Evolutionary conservation across 2,329 filamentous ascomycete species (phyloP).

Genomic region (Raffaelea arxii): DNA sequence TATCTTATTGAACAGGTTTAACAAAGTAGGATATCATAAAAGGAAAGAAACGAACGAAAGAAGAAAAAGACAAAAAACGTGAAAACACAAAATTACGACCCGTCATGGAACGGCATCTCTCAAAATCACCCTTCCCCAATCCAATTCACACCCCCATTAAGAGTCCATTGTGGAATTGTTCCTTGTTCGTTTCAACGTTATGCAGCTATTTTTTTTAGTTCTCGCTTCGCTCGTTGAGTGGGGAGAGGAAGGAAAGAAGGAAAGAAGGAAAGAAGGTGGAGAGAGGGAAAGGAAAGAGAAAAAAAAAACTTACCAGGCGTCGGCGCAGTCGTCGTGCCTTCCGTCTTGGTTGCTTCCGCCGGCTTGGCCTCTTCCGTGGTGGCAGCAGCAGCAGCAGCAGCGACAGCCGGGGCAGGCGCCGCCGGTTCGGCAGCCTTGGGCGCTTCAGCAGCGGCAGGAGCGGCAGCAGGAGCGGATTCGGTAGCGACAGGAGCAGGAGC

Average conservation of each 20-base stretch:
- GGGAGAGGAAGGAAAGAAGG: too few relatives aligned
- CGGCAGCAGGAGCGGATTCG: constrained; percentile 3
- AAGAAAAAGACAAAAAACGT: background rate
- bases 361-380: constrained; percentile 11
- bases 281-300: background rate
- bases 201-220: too few relatives aligned
- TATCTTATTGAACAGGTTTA: constrained; percentile 9
- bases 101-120: too few relatives aligned
- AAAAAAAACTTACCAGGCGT: background rate
- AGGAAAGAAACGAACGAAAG: background rate
- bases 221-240: too few relatives aligned
- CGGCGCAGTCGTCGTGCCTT: background rate
- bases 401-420: constrained; percentile 12
- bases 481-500: constrained; percentile 13
- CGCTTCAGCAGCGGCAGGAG: constrained; percentile 2
- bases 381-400: constrained; percentile 4
- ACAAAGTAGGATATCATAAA: constrained; percentile 11
- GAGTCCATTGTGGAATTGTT: background rate
- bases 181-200: too few relatives aligned
- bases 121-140: too few relatives aligned
- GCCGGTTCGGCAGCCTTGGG: constrained; percentile 10
- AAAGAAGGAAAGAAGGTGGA: background rate
- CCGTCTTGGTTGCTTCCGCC: background rate
- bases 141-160: too few relatives aligned
- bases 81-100: background rate